These are phyloP conservation scores for Trametes sp. DNA, from an alignment of 1,284 basidiomycete species.

Conservation along the genomic window DNA sequence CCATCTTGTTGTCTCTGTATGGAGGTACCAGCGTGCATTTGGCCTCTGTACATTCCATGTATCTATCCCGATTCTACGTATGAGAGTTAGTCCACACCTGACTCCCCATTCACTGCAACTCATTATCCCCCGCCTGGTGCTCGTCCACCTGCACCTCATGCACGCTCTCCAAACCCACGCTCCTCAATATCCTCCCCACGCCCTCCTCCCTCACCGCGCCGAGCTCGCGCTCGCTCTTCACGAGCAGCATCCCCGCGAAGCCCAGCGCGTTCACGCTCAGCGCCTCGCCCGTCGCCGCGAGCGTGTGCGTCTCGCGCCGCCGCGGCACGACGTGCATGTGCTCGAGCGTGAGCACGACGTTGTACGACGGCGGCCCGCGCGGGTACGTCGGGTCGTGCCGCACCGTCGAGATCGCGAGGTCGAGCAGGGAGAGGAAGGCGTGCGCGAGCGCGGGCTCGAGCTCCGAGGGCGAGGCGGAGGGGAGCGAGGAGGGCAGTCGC, in stretches of 20 bases:
- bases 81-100: background rate
- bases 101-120: background rate
- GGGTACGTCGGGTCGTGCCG: conserved; percentile 70
- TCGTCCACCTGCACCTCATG: conserved; percentile 58
- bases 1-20: too few relatives aligned
- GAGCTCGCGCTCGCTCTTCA: conserved; percentile 79
- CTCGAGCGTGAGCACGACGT: conserved; percentile 82
- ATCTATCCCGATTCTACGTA: background rate
- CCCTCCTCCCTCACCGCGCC: conserved; percentile 69
- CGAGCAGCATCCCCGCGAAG: conserved; percentile 87
- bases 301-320: conserved; percentile 59
- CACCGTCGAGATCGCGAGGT: conserved; percentile 80
- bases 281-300: conserved; percentile 57
- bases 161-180: conserved; percentile 68
- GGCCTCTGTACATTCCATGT: background rate
- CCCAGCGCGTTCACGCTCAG: conserved; percentile 85
- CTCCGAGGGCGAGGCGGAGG: conserved; percentile 51
- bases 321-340: conserved; percentile 88
- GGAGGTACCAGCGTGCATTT: too few relatives aligned
- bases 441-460: conserved; percentile 65
- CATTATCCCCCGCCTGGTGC: conserved; percentile 14
- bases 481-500: conserved; percentile 64
- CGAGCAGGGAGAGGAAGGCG: conserved; percentile 78
- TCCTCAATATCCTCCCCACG: conserved; percentile 63
- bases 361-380: conserved; percentile 76